These are phyloP conservation scores for Hypoxylon lenormandii DNA, from an alignment of 495 filamentous ascomycete genomes.

Conservation along the genomic window DNA sequence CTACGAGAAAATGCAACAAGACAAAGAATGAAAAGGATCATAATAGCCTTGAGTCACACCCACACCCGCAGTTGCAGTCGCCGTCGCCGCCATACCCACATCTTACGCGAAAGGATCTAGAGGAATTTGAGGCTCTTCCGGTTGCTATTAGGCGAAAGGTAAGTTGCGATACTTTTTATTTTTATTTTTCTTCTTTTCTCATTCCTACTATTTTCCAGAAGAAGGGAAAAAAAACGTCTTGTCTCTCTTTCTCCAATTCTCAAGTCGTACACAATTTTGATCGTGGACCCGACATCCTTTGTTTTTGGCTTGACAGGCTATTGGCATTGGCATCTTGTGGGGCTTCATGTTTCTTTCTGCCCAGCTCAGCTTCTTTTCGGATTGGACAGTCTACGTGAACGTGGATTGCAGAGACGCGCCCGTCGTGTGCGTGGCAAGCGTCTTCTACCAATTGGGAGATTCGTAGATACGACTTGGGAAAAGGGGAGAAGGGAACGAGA, in stretches of 20 bases:
- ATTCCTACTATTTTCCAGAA: not conserved
- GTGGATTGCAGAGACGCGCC: slow-evolving; percentile 31
- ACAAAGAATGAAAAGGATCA: slow-evolving; percentile 37
- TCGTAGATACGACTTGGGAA: slow-evolving; percentile 18
- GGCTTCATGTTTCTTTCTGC: slow-evolving; percentile 4
- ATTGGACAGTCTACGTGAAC: slow-evolving; percentile 27
- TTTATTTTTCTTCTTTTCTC: slow-evolving; percentile 11
- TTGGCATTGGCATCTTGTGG: slow-evolving; percentile 13
- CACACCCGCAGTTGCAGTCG: too few species aligned
- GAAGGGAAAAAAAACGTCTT: slow-evolving; percentile 19
- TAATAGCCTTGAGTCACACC: slow-evolving; percentile 16
- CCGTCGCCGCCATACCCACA: too few species aligned
- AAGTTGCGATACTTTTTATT: slow-evolving; percentile 47
- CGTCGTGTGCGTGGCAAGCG: slow-evolving; percentile 31
- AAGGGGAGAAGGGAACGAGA: slow-evolving; percentile 5
- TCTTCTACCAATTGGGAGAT: slow-evolving; percentile 37
- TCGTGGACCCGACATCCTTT: too few species aligned
- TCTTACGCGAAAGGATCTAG: slow-evolving; percentile 42
- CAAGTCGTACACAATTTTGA: too few species aligned
- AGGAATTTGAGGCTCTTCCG: slow-evolving; percentile 68
- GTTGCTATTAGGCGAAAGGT: slow-evolving; percentile 69
- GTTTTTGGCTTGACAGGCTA: not conserved
- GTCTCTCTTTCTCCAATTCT: slow-evolving; percentile 9
- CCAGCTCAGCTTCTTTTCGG: slow-evolving; percentile 14
- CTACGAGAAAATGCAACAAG: slow-evolving; percentile 21